Evolutionary conservation across 2,329 filamentous ascomycete genomes (phyloP).

Genomic region (Tothia fuscella): DNA sequence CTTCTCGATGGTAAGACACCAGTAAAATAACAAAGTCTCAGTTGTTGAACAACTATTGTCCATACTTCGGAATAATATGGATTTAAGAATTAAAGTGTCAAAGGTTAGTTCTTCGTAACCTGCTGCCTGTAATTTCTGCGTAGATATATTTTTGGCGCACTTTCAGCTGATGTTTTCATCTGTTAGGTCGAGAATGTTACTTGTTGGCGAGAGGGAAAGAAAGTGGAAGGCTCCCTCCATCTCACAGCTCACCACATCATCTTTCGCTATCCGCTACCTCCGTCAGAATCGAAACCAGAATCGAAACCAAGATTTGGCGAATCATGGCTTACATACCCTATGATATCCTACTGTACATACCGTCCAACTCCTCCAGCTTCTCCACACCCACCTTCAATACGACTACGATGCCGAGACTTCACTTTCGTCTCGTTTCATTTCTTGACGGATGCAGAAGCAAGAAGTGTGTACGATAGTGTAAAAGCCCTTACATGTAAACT

Average conservation of each 20-base stretch:
- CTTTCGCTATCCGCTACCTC: constrained; percentile 43
- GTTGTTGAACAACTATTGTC: too few species aligned
- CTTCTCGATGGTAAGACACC: too few species aligned
- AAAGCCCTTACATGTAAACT: constrained; percentile 69
- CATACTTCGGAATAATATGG: too few species aligned
- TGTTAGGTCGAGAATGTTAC: constrained; percentile 52
- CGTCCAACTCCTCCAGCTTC: constrained; percentile 60
- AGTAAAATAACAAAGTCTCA: too few species aligned
- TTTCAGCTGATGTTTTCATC: too few species aligned
- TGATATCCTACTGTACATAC: constrained; percentile 71
- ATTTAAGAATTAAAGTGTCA: too few species aligned
- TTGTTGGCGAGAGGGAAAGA: constrained; percentile 44
- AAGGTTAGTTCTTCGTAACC: too few species aligned
- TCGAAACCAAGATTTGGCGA: constrained; percentile 22
- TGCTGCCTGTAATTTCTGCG: too few species aligned
- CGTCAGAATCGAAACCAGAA: constrained; percentile 29
- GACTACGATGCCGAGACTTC: constrained; percentile 85
- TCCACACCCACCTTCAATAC: constrained; percentile 66
- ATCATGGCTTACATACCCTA: constrained; percentile 89
- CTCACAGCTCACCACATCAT: constrained; percentile 53
- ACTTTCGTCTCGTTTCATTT: constrained; percentile 90
- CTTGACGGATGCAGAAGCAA: constrained; percentile 56
- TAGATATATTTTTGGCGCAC: too few species aligned
- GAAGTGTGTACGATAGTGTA: constrained; percentile 81
- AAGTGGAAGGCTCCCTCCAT: constrained; percentile 48